phyloP scores from a whole-genome alignment of 345 rosid genomes.

The Viola odorata region DNA sequence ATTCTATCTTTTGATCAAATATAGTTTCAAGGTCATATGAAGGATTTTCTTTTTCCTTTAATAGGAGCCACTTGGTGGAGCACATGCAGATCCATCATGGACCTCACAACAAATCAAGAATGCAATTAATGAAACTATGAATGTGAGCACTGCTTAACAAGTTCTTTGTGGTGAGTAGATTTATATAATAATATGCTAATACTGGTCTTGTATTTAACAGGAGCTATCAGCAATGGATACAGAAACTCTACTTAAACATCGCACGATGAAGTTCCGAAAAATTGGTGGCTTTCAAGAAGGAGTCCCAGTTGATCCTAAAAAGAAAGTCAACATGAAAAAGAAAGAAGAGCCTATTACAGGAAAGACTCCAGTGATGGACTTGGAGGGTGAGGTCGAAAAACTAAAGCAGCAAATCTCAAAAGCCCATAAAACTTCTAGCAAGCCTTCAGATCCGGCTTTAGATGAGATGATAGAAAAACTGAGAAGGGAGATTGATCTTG shows the following conservation, averaged over 20 bases:
- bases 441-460: slow-evolving; percentile 44
- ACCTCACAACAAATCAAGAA: slow-evolving; percentile 82
- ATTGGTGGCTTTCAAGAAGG: slow-evolving; percentile 73
- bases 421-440: slow-evolving; percentile 57
- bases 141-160: slow-evolving; percentile 42
- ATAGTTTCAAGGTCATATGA: slow-evolving; percentile 16
- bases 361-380: slow-evolving; percentile 37
- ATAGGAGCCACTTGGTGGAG: slow-evolving; percentile 96
- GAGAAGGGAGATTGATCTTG: slow-evolving; percentile 67
- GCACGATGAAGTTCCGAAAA: slow-evolving; percentile 75
- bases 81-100: slow-evolving; percentile 87
- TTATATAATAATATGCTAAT: slow-evolving; percentile 6
- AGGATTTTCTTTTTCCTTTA: slow-evolving; percentile 10
- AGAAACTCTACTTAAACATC: slow-evolving; percentile 58
- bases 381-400: slow-evolving; percentile 63
- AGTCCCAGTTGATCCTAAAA: slow-evolving; percentile 52
- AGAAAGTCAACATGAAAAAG: slow-evolving; percentile 67
- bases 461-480: slow-evolving; percentile 62
- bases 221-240: slow-evolving; percentile 69
- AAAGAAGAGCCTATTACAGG: slow-evolving; percentile 38
- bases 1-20: slow-evolving; percentile 4
- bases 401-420: slow-evolving; percentile 59
- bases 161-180: slow-evolving; percentile 13
- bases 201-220: slow-evolving; percentile 30
- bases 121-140: slow-evolving; percentile 71